Evolutionary conservation across 2,329 filamentous ascomycete species (phyloP).

Genomic region (Colletotrichum salicis): DNA sequence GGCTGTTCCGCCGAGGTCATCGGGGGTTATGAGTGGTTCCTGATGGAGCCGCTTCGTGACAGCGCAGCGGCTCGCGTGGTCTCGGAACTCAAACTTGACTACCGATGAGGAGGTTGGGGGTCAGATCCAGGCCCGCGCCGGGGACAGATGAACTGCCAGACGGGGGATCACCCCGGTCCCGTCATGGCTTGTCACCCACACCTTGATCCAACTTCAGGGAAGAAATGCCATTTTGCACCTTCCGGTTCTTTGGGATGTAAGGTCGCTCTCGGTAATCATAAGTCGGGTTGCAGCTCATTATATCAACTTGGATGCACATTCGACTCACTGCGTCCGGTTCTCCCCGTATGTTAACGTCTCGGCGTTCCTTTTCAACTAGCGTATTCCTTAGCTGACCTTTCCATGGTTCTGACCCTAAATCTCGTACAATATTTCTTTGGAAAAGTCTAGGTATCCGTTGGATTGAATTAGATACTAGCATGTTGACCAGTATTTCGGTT

Average conservation of each 20-base stretch:
- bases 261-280: neutral
- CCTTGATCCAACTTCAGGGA: slow-evolving; percentile 7
- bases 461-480: too few relatives aligned
- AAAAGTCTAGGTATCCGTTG: too few relatives aligned
- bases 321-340: neutral
- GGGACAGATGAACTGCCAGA: slow-evolving; percentile 16
- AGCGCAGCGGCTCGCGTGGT: slow-evolving; percentile 30
- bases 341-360: slow-evolving; percentile 27
- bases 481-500: too few relatives aligned
- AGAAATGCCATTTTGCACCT: neutral
- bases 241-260: neutral
- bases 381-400: neutral
- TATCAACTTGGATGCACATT: neutral
- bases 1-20: neutral
- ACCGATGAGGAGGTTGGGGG: slow-evolving; percentile 32
- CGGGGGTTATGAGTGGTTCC: slow-evolving; percentile 13
- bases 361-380: neutral
- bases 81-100: slow-evolving; percentile 36
- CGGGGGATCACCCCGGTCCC: neutral
- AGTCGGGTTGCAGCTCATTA: neutral
- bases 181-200: neutral
- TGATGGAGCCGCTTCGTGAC: slow-evolving; percentile 27
- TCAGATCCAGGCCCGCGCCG: slow-evolving; percentile 19
- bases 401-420: neutral
- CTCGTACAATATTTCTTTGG: neutral